Base-by-base conservation (phyloP, 192 early-diverging fungal genomes). In the Globomyces pollinis-pini region DNA sequence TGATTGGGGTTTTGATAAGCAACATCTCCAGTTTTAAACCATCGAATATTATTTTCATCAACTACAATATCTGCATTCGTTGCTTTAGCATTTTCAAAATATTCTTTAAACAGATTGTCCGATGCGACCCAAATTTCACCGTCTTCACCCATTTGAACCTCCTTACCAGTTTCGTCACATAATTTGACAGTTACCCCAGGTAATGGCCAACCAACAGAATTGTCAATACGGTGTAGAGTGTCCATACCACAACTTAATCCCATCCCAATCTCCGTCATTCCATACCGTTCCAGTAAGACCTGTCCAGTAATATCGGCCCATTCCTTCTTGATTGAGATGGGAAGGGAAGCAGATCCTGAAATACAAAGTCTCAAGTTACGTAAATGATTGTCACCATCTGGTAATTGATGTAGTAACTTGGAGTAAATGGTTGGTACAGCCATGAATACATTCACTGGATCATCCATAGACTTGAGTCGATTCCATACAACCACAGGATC, bases 201-300 rank as follows among this genome's bases (percentile, higher is more conserved):
- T 52, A 93, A 71, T 21, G 91, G 91, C 45, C 72, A 55, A 33
- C 91, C 91, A 2, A 93, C 89, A 13, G 80, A 61, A 20, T 42
- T 55, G 34, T 51, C 32, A 52, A 52, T 43, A 36, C 29, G 71
- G 60, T 8, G 65, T 50, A 6, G 70, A 44, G 11, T 54, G 53
- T 0, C 68, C 64, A 30, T 59, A 60, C 18, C 73, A 81, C 18
- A 65, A 73, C 87, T 84, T 29, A 94, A 69, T n/a, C 78, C 90
- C 90, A 94, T 94, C 26, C 91, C 91, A 53, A 90, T 86, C 59
- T 94, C 91, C 26, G 84, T 89, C 87, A 91, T 91, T 13, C 91
- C 89, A 21, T 60, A 74, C 58, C 91, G 68, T 70, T 94, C 91
- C 7, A 94, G 74, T 63, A 94, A 74, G 12, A 70, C 63, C 39